Percentiles rank a stretch among this genome's conserved stretches.
Conservation (phyloP, 1,284 basidiomycete genomes). For the Marasmius tenuissimus region DNA sequence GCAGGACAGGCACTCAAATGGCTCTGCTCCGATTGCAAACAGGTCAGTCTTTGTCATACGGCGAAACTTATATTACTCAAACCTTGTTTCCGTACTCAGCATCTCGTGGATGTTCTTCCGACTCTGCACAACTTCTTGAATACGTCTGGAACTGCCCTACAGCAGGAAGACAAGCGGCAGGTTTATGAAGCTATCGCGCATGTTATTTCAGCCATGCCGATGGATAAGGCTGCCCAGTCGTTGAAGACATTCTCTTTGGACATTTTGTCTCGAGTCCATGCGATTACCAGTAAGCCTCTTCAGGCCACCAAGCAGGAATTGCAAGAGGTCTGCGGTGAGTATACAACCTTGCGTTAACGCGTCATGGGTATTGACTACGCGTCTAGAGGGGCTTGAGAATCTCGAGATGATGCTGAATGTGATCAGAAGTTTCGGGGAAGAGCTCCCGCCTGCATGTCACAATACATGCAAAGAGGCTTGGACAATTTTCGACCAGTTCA, state of each 20-base stretch:
- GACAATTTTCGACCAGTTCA: constrained; percentile 79
- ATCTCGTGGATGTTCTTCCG: constrained; percentile 89
- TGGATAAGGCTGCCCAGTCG: constrained; percentile 81
- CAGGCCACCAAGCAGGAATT: constrained; percentile 64
- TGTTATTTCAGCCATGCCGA: constrained; percentile 91
- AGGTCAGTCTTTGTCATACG: constrained; percentile 41
- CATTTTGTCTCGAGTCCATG: constrained; percentile 71
- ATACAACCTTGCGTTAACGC: constrained; percentile 4
- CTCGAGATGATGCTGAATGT: constrained; percentile 86
- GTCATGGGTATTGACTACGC: constrained; percentile 9
- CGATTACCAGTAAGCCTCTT: constrained; percentile 48
- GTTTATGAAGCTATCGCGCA: constrained; percentile 96
- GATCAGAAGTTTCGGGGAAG: constrained; percentile 78
- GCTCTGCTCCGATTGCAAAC: constrained; percentile 95
- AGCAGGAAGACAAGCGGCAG: constrained; percentile 86
- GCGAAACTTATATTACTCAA: constrained; percentile 7
- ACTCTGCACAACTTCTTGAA: constrained; percentile 90
- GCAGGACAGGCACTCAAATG: constrained; percentile 97
- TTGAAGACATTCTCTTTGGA: constrained; percentile 84
- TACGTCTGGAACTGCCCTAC: constrained; percentile 74
- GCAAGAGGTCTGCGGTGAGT: constrained; percentile 62
- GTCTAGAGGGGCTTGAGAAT: constrained; percentile 79
- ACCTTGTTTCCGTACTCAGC: constrained; percentile 41
- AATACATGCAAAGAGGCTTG: constrained; percentile 83
- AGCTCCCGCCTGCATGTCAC: constrained; percentile 79